Percentiles rank a stretch among this genome's conserved stretches.
phyloP scores from a whole-genome alignment of 495 filamentous ascomycete species.

The Neurospora sublineolata region DNA sequence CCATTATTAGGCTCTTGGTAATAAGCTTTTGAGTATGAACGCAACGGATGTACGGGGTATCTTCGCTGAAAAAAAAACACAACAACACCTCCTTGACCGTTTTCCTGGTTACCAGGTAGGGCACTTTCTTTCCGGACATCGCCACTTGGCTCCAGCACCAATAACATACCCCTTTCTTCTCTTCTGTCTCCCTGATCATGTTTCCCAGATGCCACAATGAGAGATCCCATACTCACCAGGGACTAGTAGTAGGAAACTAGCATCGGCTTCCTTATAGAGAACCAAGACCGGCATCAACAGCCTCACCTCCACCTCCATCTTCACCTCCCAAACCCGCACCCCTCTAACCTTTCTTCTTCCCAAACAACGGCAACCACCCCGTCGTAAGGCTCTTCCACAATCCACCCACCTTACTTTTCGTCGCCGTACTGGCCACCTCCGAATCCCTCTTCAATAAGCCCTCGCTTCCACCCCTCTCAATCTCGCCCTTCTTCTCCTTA shows the following conservation, averaged over 20 bases:
- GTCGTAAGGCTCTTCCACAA: not conserved
- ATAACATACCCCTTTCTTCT: not conserved
- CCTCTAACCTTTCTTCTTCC: not conserved
- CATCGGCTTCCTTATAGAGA: not conserved
- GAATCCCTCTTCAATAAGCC: not conserved
- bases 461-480: constrained; percentile 6
- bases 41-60: not conserved
- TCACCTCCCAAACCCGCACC: too few species aligned
- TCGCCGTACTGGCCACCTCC: not conserved
- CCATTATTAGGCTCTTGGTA: not conserved
- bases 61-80: not conserved
- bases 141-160: not conserved
- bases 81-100: not conserved
- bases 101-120: not conserved
- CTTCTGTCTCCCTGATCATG: not conserved
- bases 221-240: not conserved
- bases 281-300: not conserved
- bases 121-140: not conserved
- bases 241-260: not conserved
- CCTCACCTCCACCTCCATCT: not conserved
- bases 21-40: not conserved
- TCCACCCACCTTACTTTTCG: not conserved
- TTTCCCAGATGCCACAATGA: not conserved
- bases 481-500: constrained; percentile 14
- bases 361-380: not conserved